Conservation (phyloP, 1,284 basidiomycete genomes). For the Ganoderma lucidum region DNA sequence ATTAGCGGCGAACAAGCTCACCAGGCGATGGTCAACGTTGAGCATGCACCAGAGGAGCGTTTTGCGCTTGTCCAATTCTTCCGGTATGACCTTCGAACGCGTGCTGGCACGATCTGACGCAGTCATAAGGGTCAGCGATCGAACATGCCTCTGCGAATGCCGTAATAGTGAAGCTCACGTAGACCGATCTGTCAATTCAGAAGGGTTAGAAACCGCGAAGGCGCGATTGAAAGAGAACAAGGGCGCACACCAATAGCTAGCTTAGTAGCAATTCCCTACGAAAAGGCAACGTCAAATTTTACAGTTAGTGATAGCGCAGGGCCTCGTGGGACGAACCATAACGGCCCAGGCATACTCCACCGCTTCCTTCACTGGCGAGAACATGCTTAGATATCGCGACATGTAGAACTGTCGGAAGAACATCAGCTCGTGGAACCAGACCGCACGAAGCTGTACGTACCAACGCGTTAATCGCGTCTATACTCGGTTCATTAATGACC, state of each 20-base stretch:
- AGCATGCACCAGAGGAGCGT: slow-evolving; percentile 68
- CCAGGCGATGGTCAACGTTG: slow-evolving; percentile 59
- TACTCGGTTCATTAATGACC: slow-evolving; percentile 69
- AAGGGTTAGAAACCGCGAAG: slow-evolving; percentile 23
- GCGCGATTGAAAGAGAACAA: slow-evolving; percentile 22
- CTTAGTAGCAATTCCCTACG: slow-evolving; percentile 42
- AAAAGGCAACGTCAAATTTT: background rate
- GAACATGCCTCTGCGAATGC: background rate
- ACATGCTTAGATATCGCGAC: slow-evolving; percentile 75
- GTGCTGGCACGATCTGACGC: slow-evolving; percentile 62
- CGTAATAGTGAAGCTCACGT: slow-evolving; percentile 48
- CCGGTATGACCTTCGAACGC: slow-evolving; percentile 59
- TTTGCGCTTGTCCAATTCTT: slow-evolving; percentile 61
- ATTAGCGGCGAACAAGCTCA: slow-evolving; percentile 34
- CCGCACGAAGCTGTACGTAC: slow-evolving; percentile 47
- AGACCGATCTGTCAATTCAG: slow-evolving; percentile 58
- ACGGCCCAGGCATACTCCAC: slow-evolving; percentile 75
- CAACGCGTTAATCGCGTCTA: slow-evolving; percentile 70
- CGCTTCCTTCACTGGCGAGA: slow-evolving; percentile 72
- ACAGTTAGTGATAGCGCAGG: slow-evolving; percentile 9
- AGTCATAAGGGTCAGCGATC: slow-evolving; percentile 15
- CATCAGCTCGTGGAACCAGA: slow-evolving; percentile 10
- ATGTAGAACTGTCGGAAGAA: slow-evolving; percentile 64
- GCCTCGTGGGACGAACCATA: slow-evolving; percentile 55
- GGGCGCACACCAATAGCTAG: slow-evolving; percentile 61